phyloP scores from a whole-genome alignment of 148 eudicot genomes.

The Chenopodium album region DNA sequence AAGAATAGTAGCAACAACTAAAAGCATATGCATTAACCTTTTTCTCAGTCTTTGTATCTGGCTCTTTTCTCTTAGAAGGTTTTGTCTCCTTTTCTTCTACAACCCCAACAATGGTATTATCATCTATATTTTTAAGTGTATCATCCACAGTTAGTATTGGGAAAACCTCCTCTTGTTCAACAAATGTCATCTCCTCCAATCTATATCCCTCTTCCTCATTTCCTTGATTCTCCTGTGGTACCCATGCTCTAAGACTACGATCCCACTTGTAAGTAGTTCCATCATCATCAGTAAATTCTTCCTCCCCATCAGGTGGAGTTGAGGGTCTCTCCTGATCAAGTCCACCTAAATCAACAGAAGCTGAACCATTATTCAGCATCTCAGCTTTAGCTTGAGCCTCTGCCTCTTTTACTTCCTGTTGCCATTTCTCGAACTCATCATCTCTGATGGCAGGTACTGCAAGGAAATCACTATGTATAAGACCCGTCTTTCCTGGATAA shows the following conservation, averaged over 20 bases:
- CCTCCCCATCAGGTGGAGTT: constrained; percentile 93
- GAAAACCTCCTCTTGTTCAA: constrained; percentile 73
- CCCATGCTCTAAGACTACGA: constrained; percentile 74
- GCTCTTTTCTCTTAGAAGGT: constrained; percentile 66
- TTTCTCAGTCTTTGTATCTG: constrained; percentile 67
- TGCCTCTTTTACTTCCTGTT: constrained; percentile 75
- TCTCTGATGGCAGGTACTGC: constrained; percentile 55
- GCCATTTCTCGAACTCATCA: constrained; percentile 82
- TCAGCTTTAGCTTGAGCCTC: constrained; percentile 56
- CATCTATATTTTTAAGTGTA: constrained; percentile 37
- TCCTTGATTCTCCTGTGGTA: constrained; percentile 61
- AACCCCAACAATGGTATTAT: constrained; percentile 25
- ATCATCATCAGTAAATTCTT: constrained; percentile 93
- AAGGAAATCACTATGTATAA: constrained; percentile 22
- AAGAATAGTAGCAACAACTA: background rate
- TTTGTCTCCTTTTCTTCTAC: constrained; percentile 46
- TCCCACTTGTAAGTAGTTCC: constrained; percentile 96
- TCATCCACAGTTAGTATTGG: constrained; percentile 45
- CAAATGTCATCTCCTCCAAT: constrained; percentile 74
- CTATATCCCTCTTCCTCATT: constrained; percentile 43
- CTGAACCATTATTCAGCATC: constrained; percentile 31
- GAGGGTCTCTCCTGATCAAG: constrained; percentile 64
- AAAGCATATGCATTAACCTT: constrained; percentile 43
- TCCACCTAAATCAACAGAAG: constrained; percentile 19
- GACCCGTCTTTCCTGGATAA: constrained; percentile 16